Conservation (phyloP, 1,284 basidiomycete genomes). For the Volvariella surrecta region DNA sequence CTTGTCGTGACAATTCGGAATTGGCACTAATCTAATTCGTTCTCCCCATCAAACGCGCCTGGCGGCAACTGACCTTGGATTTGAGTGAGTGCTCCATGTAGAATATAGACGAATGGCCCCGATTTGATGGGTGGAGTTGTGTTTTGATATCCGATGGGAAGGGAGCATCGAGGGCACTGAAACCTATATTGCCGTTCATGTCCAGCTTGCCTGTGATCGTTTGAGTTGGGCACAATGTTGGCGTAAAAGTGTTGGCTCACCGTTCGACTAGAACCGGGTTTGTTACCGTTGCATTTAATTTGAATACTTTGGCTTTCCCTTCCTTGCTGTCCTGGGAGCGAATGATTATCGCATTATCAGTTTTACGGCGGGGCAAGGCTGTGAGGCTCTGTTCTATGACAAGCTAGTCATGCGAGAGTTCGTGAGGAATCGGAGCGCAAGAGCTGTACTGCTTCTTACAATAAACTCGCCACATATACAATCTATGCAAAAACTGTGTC, state of each 20-base stretch:
- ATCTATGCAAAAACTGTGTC: constrained; percentile 32
- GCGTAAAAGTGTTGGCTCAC: constrained; percentile 24
- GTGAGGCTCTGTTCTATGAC: constrained; percentile 72
- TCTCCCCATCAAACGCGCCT: constrained; percentile 66
- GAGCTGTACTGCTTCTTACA: constrained; percentile 36
- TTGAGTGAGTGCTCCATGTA: constrained; percentile 67
- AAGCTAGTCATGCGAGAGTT: constrained; percentile 37
- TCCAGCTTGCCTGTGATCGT: constrained; percentile 38
- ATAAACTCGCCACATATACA: constrained; percentile 83
- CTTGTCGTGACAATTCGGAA: too few relatives aligned
- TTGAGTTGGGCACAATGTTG: constrained; percentile 3
- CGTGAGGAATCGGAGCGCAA: constrained; percentile 12
- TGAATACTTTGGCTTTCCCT: constrained; percentile 64
- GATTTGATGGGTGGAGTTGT: constrained; percentile 65
- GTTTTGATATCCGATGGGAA: constrained; percentile 69
- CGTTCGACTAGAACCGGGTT: constrained; percentile 68
- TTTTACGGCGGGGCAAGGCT: constrained; percentile 60
- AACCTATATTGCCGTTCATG: constrained; percentile 72
- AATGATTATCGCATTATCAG: constrained; percentile 66
- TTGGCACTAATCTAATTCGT: constrained; percentile 12
- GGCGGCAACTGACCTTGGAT: constrained; percentile 70
- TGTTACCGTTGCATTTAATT: constrained; percentile 57
- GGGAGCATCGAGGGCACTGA: constrained; percentile 64
- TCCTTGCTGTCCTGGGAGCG: constrained; percentile 52
- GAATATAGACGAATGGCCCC: constrained; percentile 63